These are phyloP conservation scores for Basidiobolus meristosporus DNA, from an alignment of 371 early-diverging fungal genomes.

Conservation along the genomic window DNA sequence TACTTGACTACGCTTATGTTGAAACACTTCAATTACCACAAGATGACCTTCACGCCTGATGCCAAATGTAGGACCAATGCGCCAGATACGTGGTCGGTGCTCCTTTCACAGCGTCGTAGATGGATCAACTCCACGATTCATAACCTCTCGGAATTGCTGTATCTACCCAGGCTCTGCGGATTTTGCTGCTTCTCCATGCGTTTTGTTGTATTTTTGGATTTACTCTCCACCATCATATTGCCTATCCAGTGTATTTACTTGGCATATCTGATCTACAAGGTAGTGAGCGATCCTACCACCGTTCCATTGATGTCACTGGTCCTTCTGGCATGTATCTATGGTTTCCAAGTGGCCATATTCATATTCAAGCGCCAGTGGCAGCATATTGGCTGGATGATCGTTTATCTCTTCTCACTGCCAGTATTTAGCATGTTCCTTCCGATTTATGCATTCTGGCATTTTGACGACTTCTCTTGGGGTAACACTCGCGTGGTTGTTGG, in stretches of 20 bases:
- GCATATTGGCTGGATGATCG: conserved; percentile 94
- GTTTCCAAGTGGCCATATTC: conserved; percentile 70
- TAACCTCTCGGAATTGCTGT: conserved; percentile 83
- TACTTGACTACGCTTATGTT: conserved; percentile 96
- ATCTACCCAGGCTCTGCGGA: conserved; percentile 82
- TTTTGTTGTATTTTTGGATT: conserved; percentile 81
- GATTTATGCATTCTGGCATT: conserved; percentile 86
- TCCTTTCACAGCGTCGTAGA: conserved; percentile 90
- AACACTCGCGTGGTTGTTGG: conserved; percentile 80
- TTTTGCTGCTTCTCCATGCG: conserved; percentile 96
- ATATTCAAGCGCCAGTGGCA: conserved; percentile 78
- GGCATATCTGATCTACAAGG: conserved; percentile 46
- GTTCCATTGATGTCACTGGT: conserved; percentile 31
- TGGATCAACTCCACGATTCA: conserved; percentile 99
- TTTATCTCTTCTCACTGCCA: conserved; percentile 72
- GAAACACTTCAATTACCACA: conserved; percentile 95
- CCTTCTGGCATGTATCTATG: conserved; percentile 57
- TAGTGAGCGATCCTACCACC: conserved; percentile 21
- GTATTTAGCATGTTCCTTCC: conserved; percentile 69
- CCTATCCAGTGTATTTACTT: conserved; percentile 81
- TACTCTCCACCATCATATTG: conserved; percentile 78
- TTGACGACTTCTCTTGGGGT: conserved; percentile 97
- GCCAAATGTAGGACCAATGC: conserved; percentile 94
- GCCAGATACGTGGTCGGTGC: conserved; percentile 84
- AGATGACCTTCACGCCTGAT: conserved; percentile 89